phyloP scores from a whole-genome alignment of 495 filamentous ascomycete genomes.

The Collariella sp. region DNA sequence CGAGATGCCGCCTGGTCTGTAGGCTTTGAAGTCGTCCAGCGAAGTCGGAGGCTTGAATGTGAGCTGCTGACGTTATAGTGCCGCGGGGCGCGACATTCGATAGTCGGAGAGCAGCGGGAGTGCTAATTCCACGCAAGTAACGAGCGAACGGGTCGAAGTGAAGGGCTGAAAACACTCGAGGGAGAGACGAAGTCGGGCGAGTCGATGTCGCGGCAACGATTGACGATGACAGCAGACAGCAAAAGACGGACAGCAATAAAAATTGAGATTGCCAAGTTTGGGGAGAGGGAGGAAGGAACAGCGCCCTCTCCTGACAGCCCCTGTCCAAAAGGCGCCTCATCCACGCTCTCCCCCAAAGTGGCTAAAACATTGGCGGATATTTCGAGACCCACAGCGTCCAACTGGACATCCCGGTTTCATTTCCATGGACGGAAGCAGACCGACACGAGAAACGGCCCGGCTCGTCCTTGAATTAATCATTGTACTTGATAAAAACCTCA shows the following conservation, averaged over 20 bases:
- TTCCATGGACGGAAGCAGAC: too few relatives aligned
- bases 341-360: too few relatives aligned
- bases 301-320: background rate
- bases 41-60: background rate
- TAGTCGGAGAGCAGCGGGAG: background rate
- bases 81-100: background rate
- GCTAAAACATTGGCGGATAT: too few relatives aligned
- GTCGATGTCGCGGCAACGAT: too few relatives aligned
- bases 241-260: background rate
- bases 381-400: too few relatives aligned
- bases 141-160: background rate
- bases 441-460: too few relatives aligned
- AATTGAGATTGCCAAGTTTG: background rate
- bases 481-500: too few relatives aligned
- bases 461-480: too few relatives aligned
- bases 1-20: background rate
- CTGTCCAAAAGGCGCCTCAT: too few relatives aligned
- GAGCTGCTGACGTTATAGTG: background rate
- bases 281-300: background rate
- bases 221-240: too few relatives aligned
- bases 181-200: background rate
- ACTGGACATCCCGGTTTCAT: too few relatives aligned
- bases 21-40: slow-evolving; percentile 3
- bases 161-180: background rate
- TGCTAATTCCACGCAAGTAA: background rate